Conservation (phyloP, 176 grass and related monocot species). For the Hordeum vulgare region DNA sequence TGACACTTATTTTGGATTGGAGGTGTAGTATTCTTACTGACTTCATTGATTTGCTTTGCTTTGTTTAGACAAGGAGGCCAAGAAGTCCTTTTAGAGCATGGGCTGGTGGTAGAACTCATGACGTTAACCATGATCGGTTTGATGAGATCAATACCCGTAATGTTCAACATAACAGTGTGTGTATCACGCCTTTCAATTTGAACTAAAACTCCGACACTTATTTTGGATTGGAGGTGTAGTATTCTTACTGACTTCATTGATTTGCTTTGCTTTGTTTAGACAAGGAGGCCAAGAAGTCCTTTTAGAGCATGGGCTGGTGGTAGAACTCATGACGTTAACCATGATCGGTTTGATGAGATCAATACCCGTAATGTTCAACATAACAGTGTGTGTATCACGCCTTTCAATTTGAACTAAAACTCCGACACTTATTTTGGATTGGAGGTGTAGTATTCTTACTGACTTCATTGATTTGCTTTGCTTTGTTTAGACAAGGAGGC, state of each 20-base stretch:
- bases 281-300: conserved; percentile 24
- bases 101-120: conserved; percentile 13
- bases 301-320: conserved; percentile 27
- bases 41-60: neutral
- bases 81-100: conserved; percentile 30
- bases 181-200: too few species aligned
- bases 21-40: conserved; percentile 3
- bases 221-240: too few species aligned
- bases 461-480: neutral
- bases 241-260: neutral
- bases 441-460: neutral
- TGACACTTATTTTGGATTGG: too few species aligned
- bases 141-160: conserved; percentile 54
- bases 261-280: conserved; percentile 9
- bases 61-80: conserved; percentile 25
- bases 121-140: neutral
- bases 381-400: too few species aligned
- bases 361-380: conserved; percentile 36
- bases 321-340: conserved; percentile 13
- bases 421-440: too few species aligned
- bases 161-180: conserved; percentile 11
- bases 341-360: conserved; percentile 30
- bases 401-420: too few species aligned
- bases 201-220: too few species aligned
- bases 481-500: conserved; percentile 27